phyloP scores from a whole-genome alignment of 441 rosid species.

The Aleurites moluccanus region DNA sequence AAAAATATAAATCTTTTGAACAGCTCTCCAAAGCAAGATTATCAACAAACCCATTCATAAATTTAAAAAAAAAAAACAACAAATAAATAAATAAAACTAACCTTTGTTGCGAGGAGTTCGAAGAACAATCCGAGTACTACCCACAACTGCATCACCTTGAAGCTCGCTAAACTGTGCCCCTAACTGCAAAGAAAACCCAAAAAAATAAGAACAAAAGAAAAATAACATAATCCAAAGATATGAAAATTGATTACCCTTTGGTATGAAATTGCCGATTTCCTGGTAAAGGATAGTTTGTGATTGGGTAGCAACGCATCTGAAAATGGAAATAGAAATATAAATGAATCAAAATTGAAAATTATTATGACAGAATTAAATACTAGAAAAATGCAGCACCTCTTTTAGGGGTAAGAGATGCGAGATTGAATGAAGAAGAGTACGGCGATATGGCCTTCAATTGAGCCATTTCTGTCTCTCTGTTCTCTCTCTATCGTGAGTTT shows the following conservation, averaged over 20 bases:
- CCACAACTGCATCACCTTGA: conserved; percentile 10
- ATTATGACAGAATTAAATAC: neutral
- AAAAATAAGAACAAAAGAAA: neutral
- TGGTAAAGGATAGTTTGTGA: neutral
- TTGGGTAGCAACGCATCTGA: neutral
- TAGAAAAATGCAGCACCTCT: neutral
- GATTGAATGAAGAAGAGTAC: conserved; percentile 7
- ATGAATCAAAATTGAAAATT: neutral
- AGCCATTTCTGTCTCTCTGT: neutral
- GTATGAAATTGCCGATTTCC: neutral
- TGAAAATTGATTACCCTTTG: neutral
- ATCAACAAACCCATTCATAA: neutral
- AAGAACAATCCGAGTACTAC: conserved; percentile 10
- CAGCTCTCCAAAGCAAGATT: neutral
- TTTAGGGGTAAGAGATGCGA: neutral
- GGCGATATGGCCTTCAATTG: conserved; percentile 2
- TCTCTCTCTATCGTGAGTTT: neutral
- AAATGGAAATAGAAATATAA: neutral
- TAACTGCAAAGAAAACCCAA: conserved; percentile 7
- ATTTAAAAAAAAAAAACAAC: too few species aligned
- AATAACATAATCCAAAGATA: neutral
- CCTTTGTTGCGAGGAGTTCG: conserved; percentile 10
- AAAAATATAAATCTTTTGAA: neutral
- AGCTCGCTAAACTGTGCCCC: conserved; percentile 18
- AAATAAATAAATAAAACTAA: neutral